Conservation (phyloP, 2,329 filamentous ascomycete species). For the Fusarium illudens region DNA sequence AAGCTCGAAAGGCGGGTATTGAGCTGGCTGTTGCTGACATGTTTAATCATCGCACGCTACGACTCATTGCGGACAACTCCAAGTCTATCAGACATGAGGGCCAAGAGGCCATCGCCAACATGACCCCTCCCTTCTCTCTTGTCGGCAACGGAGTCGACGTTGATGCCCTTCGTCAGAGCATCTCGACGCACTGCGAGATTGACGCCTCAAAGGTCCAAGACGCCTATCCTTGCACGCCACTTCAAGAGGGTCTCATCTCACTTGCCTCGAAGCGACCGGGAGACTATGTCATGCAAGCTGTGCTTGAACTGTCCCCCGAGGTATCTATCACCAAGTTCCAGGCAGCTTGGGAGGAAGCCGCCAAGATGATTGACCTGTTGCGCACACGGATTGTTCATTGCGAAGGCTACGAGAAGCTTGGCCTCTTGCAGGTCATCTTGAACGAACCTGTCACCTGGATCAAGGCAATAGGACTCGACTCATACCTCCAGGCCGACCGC, state of each 20-base stretch:
- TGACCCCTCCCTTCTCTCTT: not conserved
- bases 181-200: not conserved
- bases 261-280: slow-evolving; percentile 46
- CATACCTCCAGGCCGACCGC: slow-evolving; percentile 4
- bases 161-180: not conserved
- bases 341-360: slow-evolving; percentile 21
- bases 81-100: not conserved
- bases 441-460: slow-evolving; percentile 8
- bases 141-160: not conserved
- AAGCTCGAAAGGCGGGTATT: slow-evolving; percentile 50
- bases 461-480: not conserved
- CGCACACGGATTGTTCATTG: slow-evolving; percentile 28
- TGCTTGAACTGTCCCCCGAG: slow-evolving; percentile 29
- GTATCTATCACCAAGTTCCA: not conserved
- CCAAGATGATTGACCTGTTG: not conserved
- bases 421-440: slow-evolving; percentile 22
- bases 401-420: not conserved
- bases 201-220: slow-evolving; percentile 31
- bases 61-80: not conserved
- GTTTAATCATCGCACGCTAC: slow-evolving; percentile 42
- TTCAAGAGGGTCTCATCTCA: slow-evolving; percentile 53
- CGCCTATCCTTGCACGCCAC: slow-evolving; percentile 51
- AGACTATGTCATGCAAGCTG: slow-evolving; percentile 49
- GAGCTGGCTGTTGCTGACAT: slow-evolving; percentile 54
- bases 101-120: not conserved